Percentiles rank a stretch among this genome's conserved stretches.
These are phyloP conservation scores for Boletellus emodensis DNA, from an alignment of 768 basidiomycete species.

Conservation along the genomic window DNA sequence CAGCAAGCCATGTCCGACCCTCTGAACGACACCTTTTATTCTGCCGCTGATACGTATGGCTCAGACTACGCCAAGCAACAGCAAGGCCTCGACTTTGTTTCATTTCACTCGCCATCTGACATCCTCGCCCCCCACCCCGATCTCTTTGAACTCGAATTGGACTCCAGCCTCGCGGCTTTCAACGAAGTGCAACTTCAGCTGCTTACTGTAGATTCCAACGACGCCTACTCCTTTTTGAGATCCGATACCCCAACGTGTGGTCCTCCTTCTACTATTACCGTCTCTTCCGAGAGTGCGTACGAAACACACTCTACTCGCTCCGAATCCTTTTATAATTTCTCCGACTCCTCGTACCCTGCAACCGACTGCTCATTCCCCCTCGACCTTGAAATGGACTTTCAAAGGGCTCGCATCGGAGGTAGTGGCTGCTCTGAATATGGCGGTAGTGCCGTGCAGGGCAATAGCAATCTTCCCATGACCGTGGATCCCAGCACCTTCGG, in stretches of 20 bases:
- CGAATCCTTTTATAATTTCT: slow-evolving; percentile 67
- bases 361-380: slow-evolving; percentile 55
- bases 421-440: slow-evolving; percentile 50
- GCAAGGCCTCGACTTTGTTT: slow-evolving; percentile 60
- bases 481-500: slow-evolving; percentile 60
- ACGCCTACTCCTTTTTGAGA: slow-evolving; percentile 61
- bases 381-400: slow-evolving; percentile 73
- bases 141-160: slow-evolving; percentile 80
- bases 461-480: slow-evolving; percentile 37
- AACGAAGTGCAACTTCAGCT: slow-evolving; percentile 61
- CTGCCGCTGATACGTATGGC: slow-evolving; percentile 34
- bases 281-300: slow-evolving; percentile 73
- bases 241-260: slow-evolving; percentile 62
- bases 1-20: slow-evolving; percentile 29
- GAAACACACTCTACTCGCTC: slow-evolving; percentile 66
- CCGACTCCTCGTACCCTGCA: slow-evolving; percentile 48
- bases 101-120: slow-evolving; percentile 65
- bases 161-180: slow-evolving; percentile 62
- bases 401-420: slow-evolving; percentile 51
- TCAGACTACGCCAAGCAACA: slow-evolving; percentile 37
- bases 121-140: slow-evolving; percentile 76
- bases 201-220: slow-evolving; percentile 59
- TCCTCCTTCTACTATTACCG: slow-evolving; percentile 75
- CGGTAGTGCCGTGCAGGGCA: slow-evolving; percentile 34
- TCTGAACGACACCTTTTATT: slow-evolving; percentile 30